A percentile compares a stretch with the other conserved stretches of the same genome.
Evolutionary conservation across 1,139 yeast species (phyloP).

Genomic region (Entelexis sorbosivorans): DNA sequence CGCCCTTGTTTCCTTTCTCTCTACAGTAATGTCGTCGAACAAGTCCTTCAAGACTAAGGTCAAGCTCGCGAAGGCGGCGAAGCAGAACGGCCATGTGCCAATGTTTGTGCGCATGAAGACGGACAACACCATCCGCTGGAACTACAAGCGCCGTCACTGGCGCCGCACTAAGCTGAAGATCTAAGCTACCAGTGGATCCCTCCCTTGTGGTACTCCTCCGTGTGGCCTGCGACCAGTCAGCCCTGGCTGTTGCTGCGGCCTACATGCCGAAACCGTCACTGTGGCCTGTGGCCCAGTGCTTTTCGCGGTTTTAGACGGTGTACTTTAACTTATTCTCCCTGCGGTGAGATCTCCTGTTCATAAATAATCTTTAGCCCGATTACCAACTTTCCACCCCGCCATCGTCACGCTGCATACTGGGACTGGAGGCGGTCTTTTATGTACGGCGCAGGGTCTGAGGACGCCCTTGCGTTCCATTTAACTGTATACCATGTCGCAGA

Average conservation of each 20-base stretch:
- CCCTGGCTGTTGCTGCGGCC: too few relatives aligned
- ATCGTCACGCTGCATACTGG: background rate
- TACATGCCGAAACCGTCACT: background rate
- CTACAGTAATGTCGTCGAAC: slow-evolving; percentile 47
- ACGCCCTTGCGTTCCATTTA: slow-evolving; percentile 46
- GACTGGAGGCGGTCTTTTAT: background rate
- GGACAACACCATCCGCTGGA: slow-evolving; percentile 90
- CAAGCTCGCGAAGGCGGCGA: slow-evolving; percentile 98
- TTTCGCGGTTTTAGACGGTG: background rate
- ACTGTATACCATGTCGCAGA: slow-evolving; percentile 49
- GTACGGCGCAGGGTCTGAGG: slow-evolving; percentile 34
- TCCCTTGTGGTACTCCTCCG: slow-evolving; percentile 1
- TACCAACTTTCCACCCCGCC: background rate
- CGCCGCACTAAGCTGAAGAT: slow-evolving; percentile 99
- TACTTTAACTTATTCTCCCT: slow-evolving; percentile 6
- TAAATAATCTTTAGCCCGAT: slow-evolving; percentile 7
- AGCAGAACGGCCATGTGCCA: slow-evolving; percentile 99
- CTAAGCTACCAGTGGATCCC: slow-evolving; percentile 39
- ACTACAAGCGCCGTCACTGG: slow-evolving; percentile 99
- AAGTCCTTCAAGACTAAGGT: slow-evolving; percentile 97
- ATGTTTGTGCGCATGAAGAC: slow-evolving; percentile 99
- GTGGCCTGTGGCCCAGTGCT: background rate
- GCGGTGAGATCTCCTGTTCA: slow-evolving; percentile 9
- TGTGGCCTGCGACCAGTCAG: background rate
- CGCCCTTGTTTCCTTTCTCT: slow-evolving; percentile 7